Percentiles rank a stretch among this genome's conserved stretches.
phyloP scores from a whole-genome alignment of 805 yeast species.

The Isabelozyma pseudorhagii region DNA sequence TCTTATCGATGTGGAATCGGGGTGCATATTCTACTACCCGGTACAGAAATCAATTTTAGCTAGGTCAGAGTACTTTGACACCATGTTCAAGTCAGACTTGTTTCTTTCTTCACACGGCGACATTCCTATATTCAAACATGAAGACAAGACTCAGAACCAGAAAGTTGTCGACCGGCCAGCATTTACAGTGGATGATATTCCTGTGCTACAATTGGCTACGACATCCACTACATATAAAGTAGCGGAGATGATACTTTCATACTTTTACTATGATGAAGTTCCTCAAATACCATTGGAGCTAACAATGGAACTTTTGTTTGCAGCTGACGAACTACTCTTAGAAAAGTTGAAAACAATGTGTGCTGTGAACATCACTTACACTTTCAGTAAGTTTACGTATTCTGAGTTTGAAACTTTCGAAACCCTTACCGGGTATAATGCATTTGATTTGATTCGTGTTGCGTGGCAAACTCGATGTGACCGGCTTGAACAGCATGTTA shows the following conservation, averaged over 20 bases:
- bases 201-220: constrained; percentile 9
- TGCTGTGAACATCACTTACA: constrained; percentile 45
- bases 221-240: constrained; percentile 19
- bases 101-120: constrained; percentile 13
- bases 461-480: constrained; percentile 69
- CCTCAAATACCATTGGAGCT: constrained; percentile 42
- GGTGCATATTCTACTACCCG: constrained; percentile 47
- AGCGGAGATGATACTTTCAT: constrained; percentile 51
- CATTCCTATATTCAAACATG: constrained; percentile 8
- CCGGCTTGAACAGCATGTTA: constrained; percentile 61
- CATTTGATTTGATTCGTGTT: constrained; percentile 57
- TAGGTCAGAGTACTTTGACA: constrained; percentile 61
- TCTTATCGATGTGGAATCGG: constrained; percentile 25
- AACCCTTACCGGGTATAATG: constrained; percentile 28
- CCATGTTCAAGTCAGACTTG: constrained; percentile 54
- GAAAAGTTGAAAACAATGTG: constrained; percentile 68
- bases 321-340: constrained; percentile 57
- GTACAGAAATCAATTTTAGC: constrained; percentile 59
- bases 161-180: constrained; percentile 12
- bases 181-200: constrained; percentile 5
- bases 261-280: constrained; percentile 59
- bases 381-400: constrained; percentile 14
- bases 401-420: constrained; percentile 16
- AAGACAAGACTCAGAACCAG: constrained; percentile 2
- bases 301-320: constrained; percentile 54